Conservation (phyloP, 78 protist genomes). For the Salpingoeca rosetta region DNA sequence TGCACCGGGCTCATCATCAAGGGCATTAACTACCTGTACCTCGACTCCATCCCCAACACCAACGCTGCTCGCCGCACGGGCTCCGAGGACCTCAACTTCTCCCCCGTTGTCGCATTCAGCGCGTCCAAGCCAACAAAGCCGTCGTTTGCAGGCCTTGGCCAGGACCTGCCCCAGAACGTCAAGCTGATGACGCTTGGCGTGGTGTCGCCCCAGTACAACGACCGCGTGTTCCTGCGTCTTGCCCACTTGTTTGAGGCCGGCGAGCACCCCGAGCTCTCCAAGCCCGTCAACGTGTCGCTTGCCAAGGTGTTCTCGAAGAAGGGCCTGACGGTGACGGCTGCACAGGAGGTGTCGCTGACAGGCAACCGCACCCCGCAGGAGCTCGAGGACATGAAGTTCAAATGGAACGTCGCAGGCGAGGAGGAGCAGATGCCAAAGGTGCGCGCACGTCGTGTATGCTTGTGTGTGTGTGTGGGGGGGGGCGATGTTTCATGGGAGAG, state of each 20-base stretch:
- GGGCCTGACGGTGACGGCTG: neutral
- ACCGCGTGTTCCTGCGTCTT: conserved; percentile 5
- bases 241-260: neutral
- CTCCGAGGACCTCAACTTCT: neutral
- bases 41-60: neutral
- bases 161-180: neutral
- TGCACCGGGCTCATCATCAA: neutral
- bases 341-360: neutral
- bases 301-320: neutral
- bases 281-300: neutral
- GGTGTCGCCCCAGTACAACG: neutral
- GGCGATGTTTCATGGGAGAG: too few relatives aligned
- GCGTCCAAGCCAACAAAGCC: neutral
- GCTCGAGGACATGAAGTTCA: neutral
- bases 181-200: neutral
- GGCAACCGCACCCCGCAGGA: neutral
- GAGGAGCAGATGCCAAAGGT: neutral
- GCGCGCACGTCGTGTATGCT: too few relatives aligned
- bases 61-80: neutral
- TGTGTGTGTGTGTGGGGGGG: too few relatives aligned
- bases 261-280: conserved; percentile 1
- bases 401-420: neutral
- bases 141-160: neutral
- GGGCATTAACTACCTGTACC: neutral
- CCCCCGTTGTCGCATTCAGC: neutral